Evolutionary conservation across 148 eudicot species (phyloP), one percentile per base, ranked within the genome.

Genomic region (Spergularia bocconei): DNA sequence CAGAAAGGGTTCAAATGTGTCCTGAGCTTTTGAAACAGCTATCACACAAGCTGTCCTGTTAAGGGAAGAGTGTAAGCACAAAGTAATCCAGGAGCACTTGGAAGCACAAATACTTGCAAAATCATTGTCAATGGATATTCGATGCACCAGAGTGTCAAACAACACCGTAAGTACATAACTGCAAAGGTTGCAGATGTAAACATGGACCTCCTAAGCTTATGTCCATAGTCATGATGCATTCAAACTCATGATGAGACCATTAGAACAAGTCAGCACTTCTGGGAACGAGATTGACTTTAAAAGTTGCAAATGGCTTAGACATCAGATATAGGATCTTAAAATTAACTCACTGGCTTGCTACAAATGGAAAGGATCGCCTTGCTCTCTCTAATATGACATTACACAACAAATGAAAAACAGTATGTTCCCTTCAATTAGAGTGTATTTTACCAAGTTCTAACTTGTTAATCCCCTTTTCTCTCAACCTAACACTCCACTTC

Each of bases 1-100:
- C 64, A 95, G 91, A 81, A 92, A 92, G 72, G 98, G 98, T 86
- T 95, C 97, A 81, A 95, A 90, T 63, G 98, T 88, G 82, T 95
- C 98, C 77, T 93, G 98, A 77, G 97, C 98, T 84, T 92, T 95
- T 69, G 98, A 90, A 84, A 95, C 93, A 78, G 98, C 98, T 79
- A 95, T 92, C 75, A 95, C 98, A 68, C 98, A 95, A 70, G 98
- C 97, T 19, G 98, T 95, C 90, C 98, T 95, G 79, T 63, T 48
- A 77, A 39, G 72, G 59, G 33, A 78, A 4, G 58, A 65, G 60
- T 23, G 17, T 17, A 59, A 69, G 44, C 39, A 54, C 44, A 38
- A 36, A 29, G 10, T 48, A 48, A 59, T 9, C n/a, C 21, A 72
- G 17, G 74, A 33, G 21, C 53, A 73, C 25, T 68, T 11, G 9